Evolutionary conservation across 176 grass and related monocot species (phyloP), one percentile per base, ranked within the genome.

Genomic region (Rhynchospora tenuis): DNA sequence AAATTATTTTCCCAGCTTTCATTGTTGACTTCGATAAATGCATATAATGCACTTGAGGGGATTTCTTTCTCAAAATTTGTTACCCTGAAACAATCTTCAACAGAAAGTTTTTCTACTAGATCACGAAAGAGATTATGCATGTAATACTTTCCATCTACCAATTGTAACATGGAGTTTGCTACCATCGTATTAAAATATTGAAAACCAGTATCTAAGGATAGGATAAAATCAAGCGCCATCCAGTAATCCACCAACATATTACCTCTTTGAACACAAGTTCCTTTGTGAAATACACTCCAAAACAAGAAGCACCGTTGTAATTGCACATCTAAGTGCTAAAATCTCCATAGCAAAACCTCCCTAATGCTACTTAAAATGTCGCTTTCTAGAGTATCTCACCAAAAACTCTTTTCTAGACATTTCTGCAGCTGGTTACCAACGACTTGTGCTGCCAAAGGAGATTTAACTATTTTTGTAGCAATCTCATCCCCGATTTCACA

Each of bases 271-370:
- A 2, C 10, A 0, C 0, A 2, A 16, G 4, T 9, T 19, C 56
- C 80, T 83, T 83, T 83, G 23, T n/a, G 59, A 7, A 83, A 83
- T 45, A 83, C 13, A 12, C 59, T 64, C 47, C 59, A 68, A 68
- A 61, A 83, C 45, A 26, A 20, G 64, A 83, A 83, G 60, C 80
- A 83, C 14, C 59, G 42, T 23, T 83, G 59, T 23, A 83, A 22
- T 6, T 48, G 56, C 44, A 16, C 1, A 83, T 61, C 59, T 1
- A 83, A 47, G 16, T 6, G 57, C 3, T 67, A 13, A 28, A 61
- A 83, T 50, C 55, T 71, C 66, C 66, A 71, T 44, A 15, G 3
- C 27, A 71, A 71, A 71, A 38, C 16, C 27, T 71, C 12, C 0
- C n/a, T n/a, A n/a, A n/a, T n/a, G n/a, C n/a, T n/a, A n/a, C n/a